A percentile compares a stretch with the other conserved stretches of the same genome.
Conservation (phyloP, 306 rosid genomes). For the Coriaria nepalensis region DNA sequence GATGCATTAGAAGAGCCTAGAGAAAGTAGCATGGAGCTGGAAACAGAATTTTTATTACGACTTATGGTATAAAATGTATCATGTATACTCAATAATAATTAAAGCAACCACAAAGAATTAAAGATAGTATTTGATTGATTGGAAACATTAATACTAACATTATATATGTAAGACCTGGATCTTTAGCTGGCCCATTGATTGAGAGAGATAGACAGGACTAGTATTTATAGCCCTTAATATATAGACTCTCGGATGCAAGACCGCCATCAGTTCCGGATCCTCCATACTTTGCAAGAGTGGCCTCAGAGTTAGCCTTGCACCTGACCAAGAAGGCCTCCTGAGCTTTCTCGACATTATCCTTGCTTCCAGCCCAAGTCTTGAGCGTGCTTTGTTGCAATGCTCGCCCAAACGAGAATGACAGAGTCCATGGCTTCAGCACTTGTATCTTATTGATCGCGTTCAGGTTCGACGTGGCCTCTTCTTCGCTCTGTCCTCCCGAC, state of each 20-base stretch:
- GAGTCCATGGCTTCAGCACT: conserved; percentile 80
- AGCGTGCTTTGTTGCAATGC: conserved; percentile 88
- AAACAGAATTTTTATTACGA: too few relatives aligned
- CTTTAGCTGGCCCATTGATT: too few relatives aligned
- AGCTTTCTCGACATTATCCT: conserved; percentile 64
- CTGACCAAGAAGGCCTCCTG: conserved; percentile 54
- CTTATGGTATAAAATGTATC: too few relatives aligned
- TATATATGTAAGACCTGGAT: too few relatives aligned
- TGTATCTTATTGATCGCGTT: conserved; percentile 64
- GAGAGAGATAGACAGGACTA: too few relatives aligned
- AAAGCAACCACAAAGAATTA: too few relatives aligned
- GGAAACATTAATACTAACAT: too few relatives aligned
- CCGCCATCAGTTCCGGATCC: conserved; percentile 39
- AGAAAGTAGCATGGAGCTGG: too few relatives aligned
- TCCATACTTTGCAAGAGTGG: conserved; percentile 61
- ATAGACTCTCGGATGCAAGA: conserved; percentile 57
- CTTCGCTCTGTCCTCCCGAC: conserved; percentile 94
- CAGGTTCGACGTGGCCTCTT: conserved; percentile 64
- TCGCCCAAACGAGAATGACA: conserved; percentile 88
- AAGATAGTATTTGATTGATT: too few relatives aligned
- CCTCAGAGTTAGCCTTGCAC: conserved; percentile 74
- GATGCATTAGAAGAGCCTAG: too few relatives aligned
- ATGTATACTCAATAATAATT: too few relatives aligned
- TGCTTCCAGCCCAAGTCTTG: conserved; percentile 77
- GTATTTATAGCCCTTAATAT: conserved; percentile 58